Base-by-base conservation (phyloP, 768 basidiomycete species). In the Mycena galopus region DNA sequence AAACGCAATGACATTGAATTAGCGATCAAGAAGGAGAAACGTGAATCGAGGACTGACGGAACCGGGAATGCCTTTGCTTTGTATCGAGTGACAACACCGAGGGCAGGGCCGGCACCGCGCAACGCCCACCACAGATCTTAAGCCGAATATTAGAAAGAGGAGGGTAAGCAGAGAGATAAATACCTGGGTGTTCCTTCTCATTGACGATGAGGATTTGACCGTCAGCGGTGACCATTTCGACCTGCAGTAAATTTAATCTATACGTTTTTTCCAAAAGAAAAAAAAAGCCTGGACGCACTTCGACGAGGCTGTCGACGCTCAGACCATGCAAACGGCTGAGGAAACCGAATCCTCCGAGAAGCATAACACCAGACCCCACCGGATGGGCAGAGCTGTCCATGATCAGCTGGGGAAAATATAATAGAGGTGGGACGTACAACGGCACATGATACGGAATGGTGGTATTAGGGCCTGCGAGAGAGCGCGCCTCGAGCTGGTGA, bases 341-440 rank as follows among this genome's bases (percentile, higher is more conserved):
- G 83, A 97, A 90, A 1, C 96, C 96, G 77, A 97, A 97, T 1
- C 96, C 96, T 21, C 94, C 96, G 4, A 94, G 87, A 70, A 95
- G 82, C 93, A 95, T 93, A 69, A 93, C 89, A 12, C 92, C 91
- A 64, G 93, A 93, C 19, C 94, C 93, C 4, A 89, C 91, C 4
- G 94, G 94, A 76, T 95, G 93, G 29, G 94, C 93, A 37, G 93
- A 87, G 72, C 93, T 94, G 71, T 39, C 53, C 27, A 58, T 62
- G 50, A 57, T n/a, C 29, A 69, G 65, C 33, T 16, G 69, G 47
- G 67, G 32, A 42, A 32, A 65, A 60, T 27, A 66, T 32, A 74
- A 64, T 14, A 5, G 12, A 68, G 57, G 21, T 33, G 16, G 2
- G 12, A 84, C 91, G 81, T 76, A 93, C 92, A 93, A 91, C 2